These are phyloP conservation scores for Cenchrus fungigraminus DNA, from an alignment of 176 grass and related monocot species.

Conservation along the genomic window DNA sequence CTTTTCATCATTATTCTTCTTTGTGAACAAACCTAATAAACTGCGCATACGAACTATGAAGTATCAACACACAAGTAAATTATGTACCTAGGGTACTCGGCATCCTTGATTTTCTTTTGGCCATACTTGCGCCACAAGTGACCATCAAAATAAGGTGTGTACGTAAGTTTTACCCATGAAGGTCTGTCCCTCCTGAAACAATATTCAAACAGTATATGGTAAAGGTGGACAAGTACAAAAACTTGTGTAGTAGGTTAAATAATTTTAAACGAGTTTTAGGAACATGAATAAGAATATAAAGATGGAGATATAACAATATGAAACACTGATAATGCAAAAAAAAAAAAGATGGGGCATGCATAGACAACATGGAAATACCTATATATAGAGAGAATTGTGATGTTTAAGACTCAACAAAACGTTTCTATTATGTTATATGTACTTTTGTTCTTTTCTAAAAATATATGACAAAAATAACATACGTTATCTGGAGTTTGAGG, in stretches of 20 bases:
- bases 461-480: neutral
- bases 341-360: neutral
- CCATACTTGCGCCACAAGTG: constrained; percentile 74
- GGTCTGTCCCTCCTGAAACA: constrained; percentile 50
- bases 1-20: neutral
- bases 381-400: neutral
- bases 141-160: constrained; percentile 65
- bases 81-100: constrained; percentile 51
- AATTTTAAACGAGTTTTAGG: neutral
- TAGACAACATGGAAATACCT: neutral
- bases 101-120: constrained; percentile 71
- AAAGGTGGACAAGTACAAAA: neutral
- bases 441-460: neutral
- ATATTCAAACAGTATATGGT: neutral
- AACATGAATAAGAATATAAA: neutral
- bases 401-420: neutral
- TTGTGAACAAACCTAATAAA: neutral
- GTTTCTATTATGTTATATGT: neutral
- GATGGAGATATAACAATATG: neutral
- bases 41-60: neutral
- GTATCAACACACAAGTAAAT: neutral
- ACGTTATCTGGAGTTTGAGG: neutral
- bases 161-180: constrained; percentile 51
- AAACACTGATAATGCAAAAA: neutral
- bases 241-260: neutral